A percentile compares a stretch with the other conserved stretches of the same genome.
Conservation (phyloP, 192 early-diverging fungal species). For the Coemansia sp. region DNA sequence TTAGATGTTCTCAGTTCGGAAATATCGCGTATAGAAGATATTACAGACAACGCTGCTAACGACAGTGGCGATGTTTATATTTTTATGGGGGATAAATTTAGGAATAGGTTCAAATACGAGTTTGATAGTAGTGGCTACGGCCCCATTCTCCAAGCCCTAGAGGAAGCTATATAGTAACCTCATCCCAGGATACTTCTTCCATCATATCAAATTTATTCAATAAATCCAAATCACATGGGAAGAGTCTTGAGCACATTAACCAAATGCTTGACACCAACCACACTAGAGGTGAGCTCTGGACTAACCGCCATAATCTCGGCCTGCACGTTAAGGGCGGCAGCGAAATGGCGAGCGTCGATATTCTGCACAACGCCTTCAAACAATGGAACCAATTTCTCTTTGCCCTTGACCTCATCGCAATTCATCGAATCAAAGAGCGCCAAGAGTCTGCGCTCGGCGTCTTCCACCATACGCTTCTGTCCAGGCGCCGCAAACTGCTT, state of each 20-base stretch:
- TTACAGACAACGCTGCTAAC: no score
- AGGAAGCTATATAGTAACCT: neutral
- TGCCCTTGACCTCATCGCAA: slow-evolving; percentile 64
- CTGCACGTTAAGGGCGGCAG: slow-evolving; percentile 57
- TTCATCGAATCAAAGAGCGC: slow-evolving; percentile 85
- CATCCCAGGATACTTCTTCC: neutral
- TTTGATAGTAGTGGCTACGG: no score
- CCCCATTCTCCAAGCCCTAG: neutral
- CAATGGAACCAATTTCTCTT: slow-evolving; percentile 56
- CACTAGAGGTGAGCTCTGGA: slow-evolving; percentile 60
- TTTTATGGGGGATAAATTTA: no score
- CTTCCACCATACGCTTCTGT: slow-evolving; percentile 74
- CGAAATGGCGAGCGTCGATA: slow-evolving; percentile 56
- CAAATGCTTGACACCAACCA: slow-evolving; percentile 70
- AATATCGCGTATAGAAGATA: no score
- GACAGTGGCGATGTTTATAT: no score
- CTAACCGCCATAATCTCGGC: slow-evolving; percentile 70
- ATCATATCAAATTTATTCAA: neutral
- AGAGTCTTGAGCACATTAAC: slow-evolving; percentile 56
- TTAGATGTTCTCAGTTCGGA: no score
- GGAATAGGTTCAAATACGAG: no score
- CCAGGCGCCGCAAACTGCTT: slow-evolving; percentile 59
- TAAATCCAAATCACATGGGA: slow-evolving; percentile 12
- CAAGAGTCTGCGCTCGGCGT: slow-evolving; percentile 80
- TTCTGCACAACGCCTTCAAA: slow-evolving; percentile 65